Base-by-base conservation (phyloP, 345 rosid genomes). In the Syzygium aromaticum region DNA sequence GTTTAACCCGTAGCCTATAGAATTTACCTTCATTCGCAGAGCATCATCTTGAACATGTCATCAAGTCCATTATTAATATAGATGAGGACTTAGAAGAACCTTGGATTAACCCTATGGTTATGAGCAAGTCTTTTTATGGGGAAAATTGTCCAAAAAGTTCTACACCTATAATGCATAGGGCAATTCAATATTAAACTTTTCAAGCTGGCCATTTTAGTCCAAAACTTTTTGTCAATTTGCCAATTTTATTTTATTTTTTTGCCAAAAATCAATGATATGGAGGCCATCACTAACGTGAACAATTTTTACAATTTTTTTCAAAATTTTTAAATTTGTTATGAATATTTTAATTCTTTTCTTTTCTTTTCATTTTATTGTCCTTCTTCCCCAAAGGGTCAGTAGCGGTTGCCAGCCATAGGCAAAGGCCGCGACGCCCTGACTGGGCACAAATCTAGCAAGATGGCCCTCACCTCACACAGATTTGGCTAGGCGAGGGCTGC, bases 301-400 rank as follows among this genome's bases (percentile, higher is more conserved):
- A 15, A 15, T 52, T 52, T 52, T 52, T 14, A 6, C 5, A 52
- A 3, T 52, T 52, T 52, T 52, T 52, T 15, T 5, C 54, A n/a
- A 43, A 43, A 43, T 1, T 43, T 43, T 43, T 43, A 43, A 43
- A 43, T 43, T 43, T 43, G 43, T 43, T 43, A 43, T 5, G 7
- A 43, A 43, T 43, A n/a, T n/a, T n/a, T 59, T 27, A 5, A 0
- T 2, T 11, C 13, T n/a, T 61, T 61, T n/a, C 7, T 61, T 61
- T n/a, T n/a, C 4, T 13, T 61, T 13, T 61, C 3, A n/a, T 0
- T 12, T n/a, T n/a, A n/a, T 16, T 2, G 0, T n/a, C n/a, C 38
- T n/a, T 61, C 67, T 61, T n/a, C n/a, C 73, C 19, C 33, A 6
- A 59, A 27, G 28, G 28, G 28, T 3, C 0, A 3, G 5, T 0